These are phyloP conservation scores for Brassica cretica DNA, from an alignment of 345 rosid genomes.

Conservation along the genomic window DNA sequence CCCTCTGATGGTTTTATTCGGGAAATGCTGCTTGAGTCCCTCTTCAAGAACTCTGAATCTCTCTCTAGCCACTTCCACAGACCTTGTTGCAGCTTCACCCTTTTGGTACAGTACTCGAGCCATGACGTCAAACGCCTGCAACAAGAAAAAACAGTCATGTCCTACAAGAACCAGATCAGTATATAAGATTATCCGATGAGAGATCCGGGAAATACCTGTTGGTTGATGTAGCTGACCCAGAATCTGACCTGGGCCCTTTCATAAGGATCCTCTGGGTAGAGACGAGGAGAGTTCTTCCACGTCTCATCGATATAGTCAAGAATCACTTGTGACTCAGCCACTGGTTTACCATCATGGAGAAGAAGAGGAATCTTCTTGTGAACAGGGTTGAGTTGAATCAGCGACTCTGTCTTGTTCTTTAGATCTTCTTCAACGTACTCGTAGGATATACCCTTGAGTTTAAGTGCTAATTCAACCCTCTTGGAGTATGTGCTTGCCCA, in stretches of 20 bases:
- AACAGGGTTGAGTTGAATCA: slow-evolving; percentile 34
- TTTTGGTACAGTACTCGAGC: slow-evolving; percentile 6
- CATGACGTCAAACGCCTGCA: slow-evolving; percentile 37
- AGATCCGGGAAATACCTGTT: slow-evolving; percentile 16
- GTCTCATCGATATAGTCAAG: slow-evolving; percentile 40
- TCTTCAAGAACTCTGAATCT: slow-evolving; percentile 43
- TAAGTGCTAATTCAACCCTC: slow-evolving; percentile 38
- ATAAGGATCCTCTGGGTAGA: slow-evolving; percentile 38
- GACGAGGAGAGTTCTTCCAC: slow-evolving; percentile 25
- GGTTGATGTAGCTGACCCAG: slow-evolving; percentile 38
- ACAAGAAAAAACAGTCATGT: background rate
- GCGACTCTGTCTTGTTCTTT: slow-evolving; percentile 15
- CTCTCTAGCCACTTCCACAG: slow-evolving; percentile 32
- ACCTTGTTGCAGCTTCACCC: slow-evolving; percentile 43
- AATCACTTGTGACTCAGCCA: slow-evolving; percentile 34
- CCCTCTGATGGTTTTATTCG: background rate
- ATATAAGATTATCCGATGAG: background rate
- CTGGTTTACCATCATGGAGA: slow-evolving; percentile 43
- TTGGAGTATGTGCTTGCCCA: slow-evolving; percentile 37
- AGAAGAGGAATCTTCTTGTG: slow-evolving; percentile 41
- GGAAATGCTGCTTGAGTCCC: slow-evolving; percentile 31
- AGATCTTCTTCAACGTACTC: slow-evolving; percentile 49
- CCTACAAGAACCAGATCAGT: background rate
- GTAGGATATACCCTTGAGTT: slow-evolving; percentile 31
- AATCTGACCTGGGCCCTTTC: slow-evolving; percentile 37